phyloP scores from a whole-genome alignment of 495 filamentous ascomycete genomes.

The Neurospora pannonica region DNA sequence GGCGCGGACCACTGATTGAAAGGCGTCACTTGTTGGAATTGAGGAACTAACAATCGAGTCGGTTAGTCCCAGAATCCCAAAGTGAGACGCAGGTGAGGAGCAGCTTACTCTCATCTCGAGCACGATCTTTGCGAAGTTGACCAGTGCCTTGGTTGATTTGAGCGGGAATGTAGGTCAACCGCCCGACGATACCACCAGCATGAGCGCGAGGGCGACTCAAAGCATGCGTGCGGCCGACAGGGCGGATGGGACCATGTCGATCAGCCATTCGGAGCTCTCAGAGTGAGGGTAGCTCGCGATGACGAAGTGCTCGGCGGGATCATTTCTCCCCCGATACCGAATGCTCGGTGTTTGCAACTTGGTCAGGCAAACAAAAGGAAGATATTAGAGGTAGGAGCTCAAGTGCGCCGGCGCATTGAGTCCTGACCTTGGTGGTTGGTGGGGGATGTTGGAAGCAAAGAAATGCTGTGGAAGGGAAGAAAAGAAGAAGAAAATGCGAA shows the following conservation, averaged over 20 bases:
- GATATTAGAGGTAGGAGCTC: neutral
- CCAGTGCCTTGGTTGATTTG: slow-evolving; percentile 6
- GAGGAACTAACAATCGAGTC: slow-evolving; percentile 22
- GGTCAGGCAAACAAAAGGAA: neutral
- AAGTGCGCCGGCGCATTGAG: neutral
- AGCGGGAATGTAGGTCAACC: slow-evolving; percentile 17
- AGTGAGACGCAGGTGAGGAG: neutral
- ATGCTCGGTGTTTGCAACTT: slow-evolving; percentile 1
- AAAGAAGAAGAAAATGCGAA: neutral
- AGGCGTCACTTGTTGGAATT: slow-evolving; percentile 31
- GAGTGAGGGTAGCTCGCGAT: slow-evolving; percentile 2
- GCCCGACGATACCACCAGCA: slow-evolving; percentile 16
- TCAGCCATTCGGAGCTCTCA: slow-evolving; percentile 21
- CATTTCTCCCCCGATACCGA: slow-evolving; percentile 11
- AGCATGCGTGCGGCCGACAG: neutral
- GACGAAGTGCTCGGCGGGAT: slow-evolving; percentile 2
- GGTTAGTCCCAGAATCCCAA: slow-evolving; percentile 3
- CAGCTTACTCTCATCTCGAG: slow-evolving; percentile 14
- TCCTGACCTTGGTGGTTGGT: neutral
- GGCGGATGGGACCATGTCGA: neutral
- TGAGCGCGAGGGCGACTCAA: slow-evolving; percentile 4
- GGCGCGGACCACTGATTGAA: slow-evolving; percentile 27
- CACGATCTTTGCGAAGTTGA: slow-evolving; percentile 12
- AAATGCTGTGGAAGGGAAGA: neutral
- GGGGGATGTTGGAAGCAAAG: neutral